phyloP scores from a whole-genome alignment of 208 protist species.

The Leishmania braziliensis region DNA sequence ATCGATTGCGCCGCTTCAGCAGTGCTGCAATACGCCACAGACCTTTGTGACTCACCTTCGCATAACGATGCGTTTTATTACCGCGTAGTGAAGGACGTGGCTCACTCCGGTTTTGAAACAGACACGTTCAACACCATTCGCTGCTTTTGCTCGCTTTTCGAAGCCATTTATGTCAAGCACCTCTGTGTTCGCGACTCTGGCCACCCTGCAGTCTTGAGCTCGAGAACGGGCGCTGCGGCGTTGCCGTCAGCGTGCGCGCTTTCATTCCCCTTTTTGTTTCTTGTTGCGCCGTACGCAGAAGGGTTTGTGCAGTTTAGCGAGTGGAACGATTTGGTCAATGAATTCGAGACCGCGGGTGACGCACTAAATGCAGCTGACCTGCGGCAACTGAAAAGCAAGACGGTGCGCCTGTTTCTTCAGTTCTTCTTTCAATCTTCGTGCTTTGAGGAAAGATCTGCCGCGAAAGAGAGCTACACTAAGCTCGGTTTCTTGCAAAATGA shows the following conservation, averaged over 20 bases:
- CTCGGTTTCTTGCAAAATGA: constrained; percentile 47
- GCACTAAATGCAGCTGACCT: constrained; percentile 24
- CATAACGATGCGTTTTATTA: constrained; percentile 74
- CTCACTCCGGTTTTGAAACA: constrained; percentile 50
- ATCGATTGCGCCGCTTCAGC: constrained; percentile 36
- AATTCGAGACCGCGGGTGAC: constrained; percentile 22
- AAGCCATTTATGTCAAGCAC: constrained; percentile 66
- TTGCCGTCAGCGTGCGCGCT: constrained; percentile 31
- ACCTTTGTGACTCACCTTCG: constrained; percentile 22
- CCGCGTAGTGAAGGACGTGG: constrained; percentile 57
- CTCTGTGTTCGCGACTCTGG: constrained; percentile 15
- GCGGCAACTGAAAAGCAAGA: constrained; percentile 22
- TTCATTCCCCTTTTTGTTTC: constrained; percentile 76
- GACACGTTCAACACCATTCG: constrained; percentile 51
- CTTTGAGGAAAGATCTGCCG: constrained; percentile 11
- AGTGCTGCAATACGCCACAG: constrained; percentile 20
- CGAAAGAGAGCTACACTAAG: constrained; percentile 16
- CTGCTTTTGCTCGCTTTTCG: constrained; percentile 69
- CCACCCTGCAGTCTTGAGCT: constrained; percentile 7
- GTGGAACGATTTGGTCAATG: constrained; percentile 25
- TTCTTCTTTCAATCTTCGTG: constrained; percentile 53
- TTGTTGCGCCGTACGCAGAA: constrained; percentile 68
- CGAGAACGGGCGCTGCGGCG: neutral
- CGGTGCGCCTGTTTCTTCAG: constrained; percentile 40
- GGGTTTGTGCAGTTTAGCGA: constrained; percentile 64